Evolutionary conservation across 2,329 filamentous ascomycete species (phyloP).

Genomic region (Aspergillus sp.): DNA sequence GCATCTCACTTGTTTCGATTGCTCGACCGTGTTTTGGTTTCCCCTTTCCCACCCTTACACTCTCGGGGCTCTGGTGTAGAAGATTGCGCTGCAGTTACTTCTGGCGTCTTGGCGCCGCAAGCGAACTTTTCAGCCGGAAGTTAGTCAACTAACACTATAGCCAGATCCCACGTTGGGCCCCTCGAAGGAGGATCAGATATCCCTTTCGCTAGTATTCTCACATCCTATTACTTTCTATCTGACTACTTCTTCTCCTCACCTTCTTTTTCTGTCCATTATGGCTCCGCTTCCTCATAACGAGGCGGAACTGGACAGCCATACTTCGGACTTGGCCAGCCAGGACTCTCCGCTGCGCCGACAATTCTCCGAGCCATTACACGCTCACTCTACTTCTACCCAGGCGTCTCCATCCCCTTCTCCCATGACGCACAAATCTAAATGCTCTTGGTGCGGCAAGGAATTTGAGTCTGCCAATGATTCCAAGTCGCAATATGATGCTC

Average conservation of each 20-base stretch:
- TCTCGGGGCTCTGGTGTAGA: slow-evolving; percentile 13
- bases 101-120: slow-evolving; percentile 38
- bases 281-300: slow-evolving; percentile 36
- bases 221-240: slow-evolving; percentile 2
- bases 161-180: slow-evolving; percentile 22
- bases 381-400: slow-evolving; percentile 37
- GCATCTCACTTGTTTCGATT: neutral
- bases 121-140: slow-evolving; percentile 31
- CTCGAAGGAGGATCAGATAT: slow-evolving; percentile 1
- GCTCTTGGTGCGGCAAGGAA: slow-evolving; percentile 39
- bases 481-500: slow-evolving; percentile 28
- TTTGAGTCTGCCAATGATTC: slow-evolving; percentile 31
- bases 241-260: slow-evolving; percentile 7
- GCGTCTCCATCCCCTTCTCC: slow-evolving; percentile 37
- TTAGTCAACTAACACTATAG: slow-evolving; percentile 31
- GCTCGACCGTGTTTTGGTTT: slow-evolving; percentile 2
- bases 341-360: slow-evolving; percentile 41
- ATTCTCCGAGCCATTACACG: slow-evolving; percentile 41
- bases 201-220: neutral
- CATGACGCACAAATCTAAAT: slow-evolving; percentile 32
- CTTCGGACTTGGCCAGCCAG: slow-evolving; percentile 40
- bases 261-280: slow-evolving; percentile 26
- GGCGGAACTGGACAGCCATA: slow-evolving; percentile 39
- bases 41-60: slow-evolving; percentile 4
- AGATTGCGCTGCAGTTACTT: slow-evolving; percentile 23